phyloP scores from a whole-genome alignment of 75 land plant genomes.

The Picea glauca region DNA sequence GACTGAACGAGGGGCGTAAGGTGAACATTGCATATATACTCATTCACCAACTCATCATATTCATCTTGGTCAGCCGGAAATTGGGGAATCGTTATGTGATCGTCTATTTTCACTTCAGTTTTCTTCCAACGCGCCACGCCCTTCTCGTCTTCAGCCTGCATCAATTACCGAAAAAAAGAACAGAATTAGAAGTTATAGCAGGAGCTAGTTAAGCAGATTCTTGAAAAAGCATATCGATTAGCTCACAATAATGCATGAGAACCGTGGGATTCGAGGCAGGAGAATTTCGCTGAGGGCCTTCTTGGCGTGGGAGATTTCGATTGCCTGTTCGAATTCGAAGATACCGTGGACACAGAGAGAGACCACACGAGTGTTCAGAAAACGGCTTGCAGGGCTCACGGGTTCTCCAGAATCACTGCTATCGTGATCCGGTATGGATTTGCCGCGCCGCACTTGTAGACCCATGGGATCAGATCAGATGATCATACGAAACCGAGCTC shows the following conservation, averaged over 20 bases:
- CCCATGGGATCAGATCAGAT: too few species aligned
- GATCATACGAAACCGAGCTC: too few species aligned
- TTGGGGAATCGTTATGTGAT: background rate
- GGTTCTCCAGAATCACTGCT: too few species aligned
- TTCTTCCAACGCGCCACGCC: conserved; percentile 1
- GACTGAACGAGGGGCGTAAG: background rate
- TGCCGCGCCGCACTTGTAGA: too few species aligned
- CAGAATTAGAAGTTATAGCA: too few species aligned
- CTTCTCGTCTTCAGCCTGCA: background rate
- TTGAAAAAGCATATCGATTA: too few species aligned
- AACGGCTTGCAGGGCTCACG: background rate
- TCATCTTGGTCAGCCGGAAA: background rate
- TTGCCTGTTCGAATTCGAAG: background rate
- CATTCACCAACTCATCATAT: background rate
- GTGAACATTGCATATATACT: background rate
- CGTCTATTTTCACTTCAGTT: background rate
- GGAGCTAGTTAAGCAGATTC: too few species aligned
- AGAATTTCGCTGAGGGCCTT: background rate
- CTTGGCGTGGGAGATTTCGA: background rate
- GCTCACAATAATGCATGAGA: background rate
- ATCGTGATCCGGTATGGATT: too few species aligned
- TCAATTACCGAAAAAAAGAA: too few species aligned
- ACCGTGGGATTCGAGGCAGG: background rate
- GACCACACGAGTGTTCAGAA: background rate
- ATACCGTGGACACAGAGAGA: background rate